phyloP scores from a whole-genome alignment of 2,329 filamentous ascomycete genomes.

The Monosporascus sp. region DNA sequence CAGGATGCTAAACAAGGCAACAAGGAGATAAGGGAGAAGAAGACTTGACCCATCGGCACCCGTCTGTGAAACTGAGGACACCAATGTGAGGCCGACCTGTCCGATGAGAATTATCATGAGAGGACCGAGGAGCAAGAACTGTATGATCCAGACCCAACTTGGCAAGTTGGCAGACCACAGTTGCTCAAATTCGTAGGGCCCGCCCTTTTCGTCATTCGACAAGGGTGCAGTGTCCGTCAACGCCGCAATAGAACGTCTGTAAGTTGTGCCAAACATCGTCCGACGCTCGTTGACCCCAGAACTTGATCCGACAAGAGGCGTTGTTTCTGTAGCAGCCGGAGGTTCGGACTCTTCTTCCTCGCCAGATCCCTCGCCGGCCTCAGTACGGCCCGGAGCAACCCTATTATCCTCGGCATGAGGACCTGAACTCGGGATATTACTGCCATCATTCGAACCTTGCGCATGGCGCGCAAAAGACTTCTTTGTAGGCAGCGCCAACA shows the following conservation, averaged over 20 bases:
- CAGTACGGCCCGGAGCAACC: constrained; percentile 13
- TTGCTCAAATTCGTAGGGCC: constrained; percentile 68
- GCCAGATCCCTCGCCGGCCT: constrained; percentile 17
- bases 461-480: constrained; percentile 59
- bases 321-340: constrained; percentile 52
- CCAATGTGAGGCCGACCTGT: constrained; percentile 69
- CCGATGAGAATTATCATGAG: constrained; percentile 72
- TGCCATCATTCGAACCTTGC: constrained; percentile 42
- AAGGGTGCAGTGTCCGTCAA: constrained; percentile 26
- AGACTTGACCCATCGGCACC: constrained; percentile 74
- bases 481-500: constrained; percentile 71
- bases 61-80: constrained; percentile 71
- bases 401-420: constrained; percentile 15
- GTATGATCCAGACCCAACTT: constrained; percentile 80
- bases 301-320: constrained; percentile 71
- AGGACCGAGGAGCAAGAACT: constrained; percentile 76
- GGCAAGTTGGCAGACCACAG: constrained; percentile 77
- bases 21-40: constrained; percentile 65
- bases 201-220: constrained; percentile 16
- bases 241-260: constrained; percentile 43
- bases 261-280: constrained; percentile 51
- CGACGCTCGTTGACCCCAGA: constrained; percentile 58
- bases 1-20: constrained; percentile 64
- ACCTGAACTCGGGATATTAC: constrained; percentile 29
- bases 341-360: constrained; percentile 19